phyloP scores from a whole-genome alignment of 2,329 filamentous ascomycete genomes.

The Fusarium musae region DNA sequence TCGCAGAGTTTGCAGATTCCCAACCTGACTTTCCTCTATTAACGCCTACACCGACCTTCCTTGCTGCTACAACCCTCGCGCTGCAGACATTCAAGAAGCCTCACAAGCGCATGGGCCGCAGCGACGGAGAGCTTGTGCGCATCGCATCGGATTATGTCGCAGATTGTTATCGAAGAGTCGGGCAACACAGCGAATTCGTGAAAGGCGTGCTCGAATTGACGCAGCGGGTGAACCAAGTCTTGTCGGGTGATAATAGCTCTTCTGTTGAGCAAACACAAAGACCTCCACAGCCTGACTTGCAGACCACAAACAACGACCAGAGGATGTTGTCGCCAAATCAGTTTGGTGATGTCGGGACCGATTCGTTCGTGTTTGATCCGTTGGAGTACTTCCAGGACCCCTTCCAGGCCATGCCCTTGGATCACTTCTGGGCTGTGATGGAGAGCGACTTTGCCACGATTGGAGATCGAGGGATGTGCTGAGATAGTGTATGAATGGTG shows the following conservation, averaged over 20 bases:
- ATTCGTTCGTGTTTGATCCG: constrained; percentile 21
- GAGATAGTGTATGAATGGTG: background rate
- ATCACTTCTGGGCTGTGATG: constrained; percentile 43
- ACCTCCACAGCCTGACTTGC: background rate
- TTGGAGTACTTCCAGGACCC: constrained; percentile 37
- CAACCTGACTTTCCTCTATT: constrained; percentile 26
- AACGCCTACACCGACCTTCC: constrained; percentile 27
- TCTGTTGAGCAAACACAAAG: constrained; percentile 13
- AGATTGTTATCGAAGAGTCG: constrained; percentile 24
- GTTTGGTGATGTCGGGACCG: background rate
- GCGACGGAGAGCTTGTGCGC: constrained; percentile 34
- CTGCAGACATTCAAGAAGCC: constrained; percentile 39
- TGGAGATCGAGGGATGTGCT: constrained; percentile 13
- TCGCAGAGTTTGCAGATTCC: constrained; percentile 34
- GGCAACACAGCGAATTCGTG: constrained; percentile 30
- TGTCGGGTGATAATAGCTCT: constrained; percentile 14
- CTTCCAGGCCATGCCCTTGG: constrained; percentile 39
- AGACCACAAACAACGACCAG: background rate
- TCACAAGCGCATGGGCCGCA: constrained; percentile 39
- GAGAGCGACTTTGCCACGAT: constrained; percentile 32
- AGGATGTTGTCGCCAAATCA: constrained; percentile 14
- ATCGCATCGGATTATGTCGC: constrained; percentile 27
- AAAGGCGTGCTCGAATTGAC: constrained; percentile 26
- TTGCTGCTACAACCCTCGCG: constrained; percentile 32
- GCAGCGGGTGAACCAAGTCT: constrained; percentile 28